A percentile compares a stretch with the other conserved stretches of the same genome.
Conservation (phyloP, 306 rosid genomes). For the Styphnolobium japonicum region DNA sequence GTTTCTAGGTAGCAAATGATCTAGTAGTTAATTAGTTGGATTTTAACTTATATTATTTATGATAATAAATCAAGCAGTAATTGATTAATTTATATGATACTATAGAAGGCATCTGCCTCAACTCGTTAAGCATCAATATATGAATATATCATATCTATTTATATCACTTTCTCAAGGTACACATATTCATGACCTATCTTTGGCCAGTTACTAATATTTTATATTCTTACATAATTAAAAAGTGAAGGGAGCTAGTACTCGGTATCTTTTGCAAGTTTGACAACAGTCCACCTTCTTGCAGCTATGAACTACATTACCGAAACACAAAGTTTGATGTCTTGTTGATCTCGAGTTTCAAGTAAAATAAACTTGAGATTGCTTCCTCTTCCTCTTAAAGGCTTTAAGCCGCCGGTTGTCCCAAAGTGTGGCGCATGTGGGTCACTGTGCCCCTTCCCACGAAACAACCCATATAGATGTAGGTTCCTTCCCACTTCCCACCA, state of each 20-base stretch:
- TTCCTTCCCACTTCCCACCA: not conserved
- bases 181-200: not conserved
- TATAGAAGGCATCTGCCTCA: too few relatives aligned
- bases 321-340: constrained; percentile 7
- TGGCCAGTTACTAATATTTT: not conserved
- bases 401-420: constrained; percentile 19
- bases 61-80: too few relatives aligned
- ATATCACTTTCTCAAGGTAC: not conserved
- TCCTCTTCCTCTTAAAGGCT: constrained; percentile 13
- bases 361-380: constrained; percentile 4
- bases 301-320: not conserved
- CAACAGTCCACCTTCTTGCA: not conserved
- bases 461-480: not conserved
- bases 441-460: constrained; percentile 25
- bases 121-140: too few relatives aligned
- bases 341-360: constrained; percentile 17
- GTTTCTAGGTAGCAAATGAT: too few relatives aligned
- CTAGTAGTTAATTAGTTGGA: too few relatives aligned
- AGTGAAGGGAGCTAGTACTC: not conserved
- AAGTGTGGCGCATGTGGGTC: constrained; percentile 38
- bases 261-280: constrained; percentile 1
- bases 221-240: not conserved
- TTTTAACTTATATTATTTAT: too few relatives aligned
- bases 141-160: too few relatives aligned
- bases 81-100: too few relatives aligned